phyloP scores from a whole-genome alignment of 352 stramenopile genomes.

The Saprolegnia parasitica region DNA sequence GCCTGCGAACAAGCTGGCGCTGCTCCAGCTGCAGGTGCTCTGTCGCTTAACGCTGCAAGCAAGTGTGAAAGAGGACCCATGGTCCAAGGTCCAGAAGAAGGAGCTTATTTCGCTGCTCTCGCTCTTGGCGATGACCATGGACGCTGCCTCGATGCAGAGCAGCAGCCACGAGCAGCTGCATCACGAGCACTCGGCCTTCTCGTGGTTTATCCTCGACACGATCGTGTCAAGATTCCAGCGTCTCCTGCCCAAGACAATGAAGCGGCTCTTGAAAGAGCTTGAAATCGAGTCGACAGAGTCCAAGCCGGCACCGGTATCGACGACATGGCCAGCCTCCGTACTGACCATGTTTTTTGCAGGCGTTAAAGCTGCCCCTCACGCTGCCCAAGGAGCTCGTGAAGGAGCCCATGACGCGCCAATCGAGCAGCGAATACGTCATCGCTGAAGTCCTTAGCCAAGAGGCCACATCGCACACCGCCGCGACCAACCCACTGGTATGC shows the following conservation, averaged over 20 bases:
- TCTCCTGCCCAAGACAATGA: slow-evolving; percentile 46
- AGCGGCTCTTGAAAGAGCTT: slow-evolving; percentile 46
- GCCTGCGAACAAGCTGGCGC: slow-evolving; percentile 41
- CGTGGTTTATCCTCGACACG: slow-evolving; percentile 54
- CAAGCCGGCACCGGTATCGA: not conserved
- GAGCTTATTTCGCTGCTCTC: slow-evolving; percentile 66
- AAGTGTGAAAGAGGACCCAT: slow-evolving; percentile 11
- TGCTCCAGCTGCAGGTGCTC: slow-evolving; percentile 64
- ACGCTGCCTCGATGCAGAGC: slow-evolving; percentile 53
- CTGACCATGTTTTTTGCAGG: not conserved
- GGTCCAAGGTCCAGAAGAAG: slow-evolving; percentile 39
- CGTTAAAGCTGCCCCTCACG: not conserved
- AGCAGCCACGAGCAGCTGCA: slow-evolving; percentile 56
- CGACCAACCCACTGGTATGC: slow-evolving; percentile 3
- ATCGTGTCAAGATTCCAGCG: slow-evolving; percentile 42
- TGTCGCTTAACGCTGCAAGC: slow-evolving; percentile 36
- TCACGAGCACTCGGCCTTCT: slow-evolving; percentile 60
- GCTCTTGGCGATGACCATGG: slow-evolving; percentile 65
- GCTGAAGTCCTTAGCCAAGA: slow-evolving; percentile 17
- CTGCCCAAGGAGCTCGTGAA: not conserved
- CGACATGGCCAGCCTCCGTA: not conserved
- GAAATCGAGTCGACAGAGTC: slow-evolving; percentile 38
- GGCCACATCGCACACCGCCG: not conserved
- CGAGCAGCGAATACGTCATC: slow-evolving; percentile 17
- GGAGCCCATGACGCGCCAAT: not conserved